Evolutionary conservation across 78 protist genomes (phyloP), one percentile per base, ranked within the genome.

Genomic region (Chrysochromulina tobinii): DNA sequence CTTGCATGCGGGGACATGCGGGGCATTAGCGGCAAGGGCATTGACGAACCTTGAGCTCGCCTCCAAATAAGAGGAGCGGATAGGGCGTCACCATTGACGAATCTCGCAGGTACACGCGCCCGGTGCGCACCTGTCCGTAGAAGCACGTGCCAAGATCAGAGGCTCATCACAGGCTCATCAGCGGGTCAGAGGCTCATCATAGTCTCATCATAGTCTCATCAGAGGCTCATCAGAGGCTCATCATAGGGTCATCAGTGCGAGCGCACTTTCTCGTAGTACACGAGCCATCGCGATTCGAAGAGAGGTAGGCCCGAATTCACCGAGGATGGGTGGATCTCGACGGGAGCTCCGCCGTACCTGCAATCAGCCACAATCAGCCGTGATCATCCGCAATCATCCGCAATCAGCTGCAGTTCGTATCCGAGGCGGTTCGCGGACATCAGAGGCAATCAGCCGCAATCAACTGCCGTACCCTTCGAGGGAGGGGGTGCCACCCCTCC

Each of bases 51-150:
- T 87, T 90, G 21, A 93, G 54, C 20, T 91, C 90, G 15, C 95
- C 96, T 57, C 96, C 98, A 55, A 97, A 97, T 21, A 97, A 66
- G 1, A 97, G n/a, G 27, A 97, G 84, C n/a, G 97, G 79, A 0
- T 86, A 68, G 1, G 96, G 96, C 1, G 95, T 79, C 23, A 96
- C 53, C 73, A 87, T 87, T 0, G 95, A 91, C 3, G 90, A 55
- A 67, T 94, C 94, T 20, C 96, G 94, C 21, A 96, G 9, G 79
- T 73, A 97, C 15, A 73, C 86, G 48, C 25, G 58, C 17, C 55
- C 5, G 4, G 81, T 73, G 51, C 79, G 79, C 79, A 69, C 73
- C 73, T 67, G n/a, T 20, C 9, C 73, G 73, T 38, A 38, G 38
- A 38, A 38, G 38, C 38, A 38, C 38, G 38, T 38, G 38, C 38